phyloP scores from a whole-genome alignment of 2,329 filamentous ascomycete genomes.

The Cytospora paraplurivora region DNA sequence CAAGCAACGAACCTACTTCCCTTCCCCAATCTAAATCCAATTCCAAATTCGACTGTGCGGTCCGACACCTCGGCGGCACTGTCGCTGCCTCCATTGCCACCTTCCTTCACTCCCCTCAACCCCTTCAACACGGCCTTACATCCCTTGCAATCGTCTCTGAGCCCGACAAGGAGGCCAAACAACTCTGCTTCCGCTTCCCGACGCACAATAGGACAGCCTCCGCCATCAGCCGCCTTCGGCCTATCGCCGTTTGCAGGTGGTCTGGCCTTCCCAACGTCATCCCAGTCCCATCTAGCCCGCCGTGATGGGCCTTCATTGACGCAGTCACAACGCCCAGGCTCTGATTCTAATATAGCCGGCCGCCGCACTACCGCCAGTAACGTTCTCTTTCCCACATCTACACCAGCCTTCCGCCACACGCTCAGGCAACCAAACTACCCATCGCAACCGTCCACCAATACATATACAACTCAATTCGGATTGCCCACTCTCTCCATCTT shows the following conservation, averaged over 20 bases:
- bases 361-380: not conserved
- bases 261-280: constrained; percentile 17
- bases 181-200: not conserved
- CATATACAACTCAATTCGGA: not conserved
- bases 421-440: not conserved
- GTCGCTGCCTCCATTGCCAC: constrained; percentile 7
- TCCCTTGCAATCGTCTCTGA: constrained; percentile 9
- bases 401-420: constrained; percentile 11
- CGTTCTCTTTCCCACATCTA: constrained; percentile 3
- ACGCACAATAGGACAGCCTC: not conserved
- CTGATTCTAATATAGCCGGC: not conserved
- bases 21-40: not conserved
- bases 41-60: not conserved
- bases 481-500: not conserved
- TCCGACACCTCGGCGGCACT: constrained; percentile 6
- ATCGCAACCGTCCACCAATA: constrained; percentile 1
- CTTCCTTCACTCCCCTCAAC: constrained; percentile 9
- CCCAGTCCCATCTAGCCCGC: constrained; percentile 14
- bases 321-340: constrained; percentile 10
- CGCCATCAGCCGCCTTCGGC: not conserved
- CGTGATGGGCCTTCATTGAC: constrained; percentile 12
- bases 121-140: constrained; percentile 7
- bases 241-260: constrained; percentile 15
- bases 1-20: not conserved
- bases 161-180: constrained; percentile 1